Evolutionary conservation across 2,329 filamentous ascomycete genomes (phyloP).

Genomic region (Hymenoscyphus occultus): DNA sequence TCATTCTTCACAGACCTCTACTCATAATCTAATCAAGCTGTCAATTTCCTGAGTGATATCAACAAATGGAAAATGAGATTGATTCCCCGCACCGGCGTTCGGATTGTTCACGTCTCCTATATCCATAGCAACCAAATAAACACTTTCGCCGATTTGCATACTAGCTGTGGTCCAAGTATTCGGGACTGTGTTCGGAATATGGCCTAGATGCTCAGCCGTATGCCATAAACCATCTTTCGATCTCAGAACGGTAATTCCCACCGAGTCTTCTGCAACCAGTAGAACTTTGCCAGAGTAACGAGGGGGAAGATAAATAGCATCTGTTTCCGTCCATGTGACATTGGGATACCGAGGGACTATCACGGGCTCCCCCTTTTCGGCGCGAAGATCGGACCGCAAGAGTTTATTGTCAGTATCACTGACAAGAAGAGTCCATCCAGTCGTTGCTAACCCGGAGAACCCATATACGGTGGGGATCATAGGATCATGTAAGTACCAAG

Average conservation of each 20-base stretch:
- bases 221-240: constrained; percentile 15
- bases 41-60: constrained; percentile 18
- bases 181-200: neutral
- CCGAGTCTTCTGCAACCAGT: constrained; percentile 10
- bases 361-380: neutral
- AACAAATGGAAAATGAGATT: constrained; percentile 11
- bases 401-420: constrained; percentile 8
- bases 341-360: constrained; percentile 4
- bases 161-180: neutral
- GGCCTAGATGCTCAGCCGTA: constrained; percentile 15
- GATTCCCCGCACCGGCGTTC: constrained; percentile 9
- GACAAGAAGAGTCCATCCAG: constrained; percentile 10
- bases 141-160: constrained; percentile 6
- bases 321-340: constrained; percentile 3
- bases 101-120: constrained; percentile 5
- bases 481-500: constrained; percentile 13
- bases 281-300: constrained; percentile 15
- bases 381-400: constrained; percentile 11
- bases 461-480: neutral
- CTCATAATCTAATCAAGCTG: neutral
- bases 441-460: constrained; percentile 8
- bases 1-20: neutral
- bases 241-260: constrained; percentile 13
- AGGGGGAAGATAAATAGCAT: constrained; percentile 15
- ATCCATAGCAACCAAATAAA: constrained; percentile 11